A percentile compares a stretch with the other conserved stretches of the same genome.
phyloP scores from a whole-genome alignment of 306 rosid genomes.

The Cucumis melo region DNA sequence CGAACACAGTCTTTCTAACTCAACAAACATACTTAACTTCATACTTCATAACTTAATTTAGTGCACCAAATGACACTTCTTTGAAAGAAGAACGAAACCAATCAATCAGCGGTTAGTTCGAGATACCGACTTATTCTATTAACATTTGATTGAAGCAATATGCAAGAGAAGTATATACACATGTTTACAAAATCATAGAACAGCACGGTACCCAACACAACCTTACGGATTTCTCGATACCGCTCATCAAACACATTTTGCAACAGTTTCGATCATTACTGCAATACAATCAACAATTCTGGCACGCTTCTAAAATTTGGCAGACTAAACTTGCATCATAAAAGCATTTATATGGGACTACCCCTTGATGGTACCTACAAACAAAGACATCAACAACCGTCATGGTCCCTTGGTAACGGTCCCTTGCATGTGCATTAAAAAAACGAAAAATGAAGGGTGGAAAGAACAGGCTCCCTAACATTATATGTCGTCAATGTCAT shows the following conservation, averaged over 20 bases:
- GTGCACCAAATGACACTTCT: too few relatives aligned
- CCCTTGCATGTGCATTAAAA: neutral
- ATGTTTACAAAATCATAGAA: neutral
- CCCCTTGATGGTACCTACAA: slow-evolving; percentile 2
- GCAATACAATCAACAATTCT: neutral
- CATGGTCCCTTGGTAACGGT: neutral
- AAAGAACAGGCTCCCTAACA: neutral
- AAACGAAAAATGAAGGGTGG: neutral
- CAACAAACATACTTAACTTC: too few relatives aligned
- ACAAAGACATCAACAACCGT: neutral
- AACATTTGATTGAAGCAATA: neutral
- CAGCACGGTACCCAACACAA: neutral
- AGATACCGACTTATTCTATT: neutral
- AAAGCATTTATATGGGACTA: neutral
- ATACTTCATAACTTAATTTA: too few relatives aligned
- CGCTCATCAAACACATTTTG: neutral
- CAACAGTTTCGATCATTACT: neutral
- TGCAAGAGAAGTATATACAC: neutral
- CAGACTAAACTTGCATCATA: neutral
- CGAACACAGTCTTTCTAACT: too few relatives aligned
- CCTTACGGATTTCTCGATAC: slow-evolving; percentile 4
- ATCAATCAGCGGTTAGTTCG: neutral
- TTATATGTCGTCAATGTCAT: neutral
- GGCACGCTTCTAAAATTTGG: neutral
- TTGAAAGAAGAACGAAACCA: neutral